Evolutionary conservation across 164 flowering plant species (phyloP).

Genomic region (Stephania cephalantha): DNA sequence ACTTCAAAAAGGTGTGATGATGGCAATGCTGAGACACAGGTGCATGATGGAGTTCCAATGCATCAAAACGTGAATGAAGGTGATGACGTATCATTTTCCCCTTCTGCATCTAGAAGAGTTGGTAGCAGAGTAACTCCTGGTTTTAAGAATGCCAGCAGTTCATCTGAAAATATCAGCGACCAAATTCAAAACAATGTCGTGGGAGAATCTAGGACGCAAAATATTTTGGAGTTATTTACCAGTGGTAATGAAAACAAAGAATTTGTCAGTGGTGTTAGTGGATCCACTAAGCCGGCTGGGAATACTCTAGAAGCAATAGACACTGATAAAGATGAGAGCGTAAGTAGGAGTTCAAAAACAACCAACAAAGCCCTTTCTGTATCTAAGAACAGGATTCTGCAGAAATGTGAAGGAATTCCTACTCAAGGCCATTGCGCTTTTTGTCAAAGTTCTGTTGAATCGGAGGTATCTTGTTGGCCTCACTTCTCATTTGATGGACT

Average conservation of each 20-base stretch:
- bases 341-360: slow-evolving; percentile 12
- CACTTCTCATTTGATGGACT: background rate
- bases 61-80: slow-evolving; percentile 12
- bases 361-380: slow-evolving; percentile 16
- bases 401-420: slow-evolving; percentile 33
- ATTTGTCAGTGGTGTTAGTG: slow-evolving; percentile 10
- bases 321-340: slow-evolving; percentile 9
- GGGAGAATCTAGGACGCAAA: slow-evolving; percentile 10
- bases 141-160: background rate
- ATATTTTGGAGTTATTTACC: slow-evolving; percentile 24
- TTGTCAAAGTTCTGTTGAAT: slow-evolving; percentile 58
- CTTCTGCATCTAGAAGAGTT: slow-evolving; percentile 1
- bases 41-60: slow-evolving; percentile 11
- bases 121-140: background rate
- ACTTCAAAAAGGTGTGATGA: background rate
- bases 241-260: slow-evolving; percentile 14
- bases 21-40: background rate
- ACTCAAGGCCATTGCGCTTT: slow-evolving; percentile 55
- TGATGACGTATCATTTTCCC: background rate
- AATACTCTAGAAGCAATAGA: slow-evolving; percentile 11
- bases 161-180: background rate
- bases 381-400: slow-evolving; percentile 22
- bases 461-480: slow-evolving; percentile 48
- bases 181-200: slow-evolving; percentile 7
- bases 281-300: slow-evolving; percentile 9